These are phyloP conservation scores for Trichothecium roseum DNA, from an alignment of 2,329 filamentous ascomycete genomes.

Conservation along the genomic window DNA sequence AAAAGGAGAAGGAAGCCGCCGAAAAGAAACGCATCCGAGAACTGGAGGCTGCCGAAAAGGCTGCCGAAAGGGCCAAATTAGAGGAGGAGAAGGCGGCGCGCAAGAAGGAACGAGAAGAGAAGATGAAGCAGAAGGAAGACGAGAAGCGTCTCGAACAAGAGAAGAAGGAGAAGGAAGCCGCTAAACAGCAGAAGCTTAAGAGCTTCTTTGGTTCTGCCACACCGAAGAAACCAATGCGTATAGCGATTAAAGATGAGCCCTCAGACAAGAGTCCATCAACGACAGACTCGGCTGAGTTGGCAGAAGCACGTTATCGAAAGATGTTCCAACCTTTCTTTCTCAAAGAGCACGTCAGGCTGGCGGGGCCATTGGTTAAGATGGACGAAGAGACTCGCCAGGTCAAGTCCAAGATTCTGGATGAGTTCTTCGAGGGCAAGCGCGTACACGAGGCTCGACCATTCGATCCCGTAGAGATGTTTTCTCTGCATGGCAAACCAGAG, in stretches of 20 bases:
- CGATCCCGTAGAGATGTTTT: constrained; percentile 33
- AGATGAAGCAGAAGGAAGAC: constrained; percentile 40
- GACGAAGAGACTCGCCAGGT: constrained; percentile 44
- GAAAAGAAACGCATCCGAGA: constrained; percentile 12
- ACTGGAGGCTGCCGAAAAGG: constrained; percentile 11
- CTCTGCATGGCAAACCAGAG: constrained; percentile 25
- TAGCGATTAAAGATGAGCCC: constrained; percentile 10
- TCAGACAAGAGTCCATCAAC: constrained; percentile 14
- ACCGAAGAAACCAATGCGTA: constrained; percentile 26
- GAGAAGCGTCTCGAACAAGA: constrained; percentile 27
- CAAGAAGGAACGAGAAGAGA: constrained; percentile 30
- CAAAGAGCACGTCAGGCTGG: constrained; percentile 62
- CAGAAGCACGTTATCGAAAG: constrained; percentile 49
- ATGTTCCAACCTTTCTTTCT: constrained; percentile 75
- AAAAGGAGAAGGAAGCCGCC: constrained; percentile 31
- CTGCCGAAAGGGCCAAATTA: background rate
- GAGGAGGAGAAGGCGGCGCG: no score
- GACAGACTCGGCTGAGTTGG: constrained; percentile 8
- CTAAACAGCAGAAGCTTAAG: constrained; percentile 34
- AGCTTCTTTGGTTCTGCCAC: constrained; percentile 33
- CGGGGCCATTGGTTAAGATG: constrained; percentile 45
- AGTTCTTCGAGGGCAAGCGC: constrained; percentile 37
- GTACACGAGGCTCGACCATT: constrained; percentile 25
- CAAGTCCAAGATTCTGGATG: constrained; percentile 42
- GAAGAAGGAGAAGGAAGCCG: constrained; percentile 39